A percentile compares a stretch with the other conserved stretches of the same genome.
Conservation (phyloP, 768 basidiomycete species). For the Tephrocybe sp. region DNA sequence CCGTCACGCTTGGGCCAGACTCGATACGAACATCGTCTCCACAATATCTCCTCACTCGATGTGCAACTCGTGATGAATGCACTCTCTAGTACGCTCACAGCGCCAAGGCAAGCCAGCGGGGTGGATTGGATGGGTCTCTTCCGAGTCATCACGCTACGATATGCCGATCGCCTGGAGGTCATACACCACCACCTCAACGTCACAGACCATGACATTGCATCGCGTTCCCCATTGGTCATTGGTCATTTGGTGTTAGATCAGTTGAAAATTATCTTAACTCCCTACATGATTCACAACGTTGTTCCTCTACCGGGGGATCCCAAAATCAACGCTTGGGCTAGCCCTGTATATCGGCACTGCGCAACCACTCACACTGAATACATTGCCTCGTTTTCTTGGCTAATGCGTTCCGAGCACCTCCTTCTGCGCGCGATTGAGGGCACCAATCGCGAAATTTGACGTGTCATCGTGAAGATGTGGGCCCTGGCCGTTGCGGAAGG, state of each 20-base stretch:
- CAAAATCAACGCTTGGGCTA: conserved; percentile 23
- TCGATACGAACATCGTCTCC: conserved; percentile 23
- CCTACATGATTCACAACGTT: conserved; percentile 6
- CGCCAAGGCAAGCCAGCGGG: conserved; percentile 19
- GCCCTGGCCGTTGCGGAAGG: conserved; percentile 34
- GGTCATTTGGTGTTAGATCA: background rate
- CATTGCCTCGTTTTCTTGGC: conserved; percentile 5
- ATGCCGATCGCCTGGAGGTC: conserved; percentile 32
- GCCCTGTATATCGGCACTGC: conserved; percentile 29
- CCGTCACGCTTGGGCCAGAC: conserved; percentile 17
- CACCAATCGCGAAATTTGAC: conserved; percentile 45
- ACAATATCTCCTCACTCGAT: conserved; percentile 25
- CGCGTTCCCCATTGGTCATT: background rate
- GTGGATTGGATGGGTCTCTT: conserved; percentile 35
- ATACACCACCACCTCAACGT: conserved; percentile 17
- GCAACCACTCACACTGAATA: conserved; percentile 26
- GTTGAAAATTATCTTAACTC: background rate
- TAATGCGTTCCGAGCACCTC: conserved; percentile 28
- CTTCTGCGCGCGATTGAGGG: conserved; percentile 29
- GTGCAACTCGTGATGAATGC: conserved; percentile 9
- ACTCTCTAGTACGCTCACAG: conserved; percentile 15
- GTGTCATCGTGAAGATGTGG: conserved; percentile 47
- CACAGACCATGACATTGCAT: background rate
- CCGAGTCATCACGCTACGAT: conserved; percentile 30
- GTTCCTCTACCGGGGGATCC: background rate